Evolutionary conservation across 345 rosid species (phyloP).

Genomic region (Isatis tinctoria): DNA sequence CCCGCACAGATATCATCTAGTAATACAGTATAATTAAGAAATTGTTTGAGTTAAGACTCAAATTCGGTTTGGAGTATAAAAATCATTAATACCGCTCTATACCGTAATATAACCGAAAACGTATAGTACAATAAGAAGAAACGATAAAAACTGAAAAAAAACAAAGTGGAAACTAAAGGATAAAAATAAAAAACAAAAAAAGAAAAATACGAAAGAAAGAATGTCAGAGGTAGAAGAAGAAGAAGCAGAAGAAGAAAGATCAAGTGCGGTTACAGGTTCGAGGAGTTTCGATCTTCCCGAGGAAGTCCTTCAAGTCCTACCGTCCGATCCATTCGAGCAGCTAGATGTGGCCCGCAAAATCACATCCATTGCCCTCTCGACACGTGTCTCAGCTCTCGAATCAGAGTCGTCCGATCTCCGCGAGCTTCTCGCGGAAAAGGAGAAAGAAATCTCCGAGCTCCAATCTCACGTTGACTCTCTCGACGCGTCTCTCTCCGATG

Average conservation of each 20-base stretch:
- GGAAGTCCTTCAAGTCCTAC: constrained; percentile 61
- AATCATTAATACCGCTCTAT: not conserved
- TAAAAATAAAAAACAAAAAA: not conserved
- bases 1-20: too few species aligned
- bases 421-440: constrained; percentile 54
- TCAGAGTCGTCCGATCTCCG: constrained; percentile 62
- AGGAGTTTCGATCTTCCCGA: constrained; percentile 71
- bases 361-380: constrained; percentile 87
- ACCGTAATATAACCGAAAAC: constrained; percentile 2
- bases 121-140: constrained; percentile 7
- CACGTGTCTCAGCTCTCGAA: constrained; percentile 87
- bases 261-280: constrained; percentile 26
- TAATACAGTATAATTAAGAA: too few species aligned
- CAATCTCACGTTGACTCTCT: constrained; percentile 64
- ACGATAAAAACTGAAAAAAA: constrained; percentile 16
- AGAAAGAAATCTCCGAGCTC: constrained; percentile 56
- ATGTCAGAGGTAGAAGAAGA: constrained; percentile 21
- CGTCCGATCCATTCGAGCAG: constrained; percentile 93
- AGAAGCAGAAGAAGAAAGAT: not conserved
- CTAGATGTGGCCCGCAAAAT: constrained; percentile 96
- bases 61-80: not conserved
- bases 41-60: not conserved
- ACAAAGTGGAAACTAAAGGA: not conserved
- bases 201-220: not conserved
- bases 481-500: constrained; percentile 60